Conservation (phyloP, 1,284 basidiomycete species). For the Stygiomarasmius scandens region DNA sequence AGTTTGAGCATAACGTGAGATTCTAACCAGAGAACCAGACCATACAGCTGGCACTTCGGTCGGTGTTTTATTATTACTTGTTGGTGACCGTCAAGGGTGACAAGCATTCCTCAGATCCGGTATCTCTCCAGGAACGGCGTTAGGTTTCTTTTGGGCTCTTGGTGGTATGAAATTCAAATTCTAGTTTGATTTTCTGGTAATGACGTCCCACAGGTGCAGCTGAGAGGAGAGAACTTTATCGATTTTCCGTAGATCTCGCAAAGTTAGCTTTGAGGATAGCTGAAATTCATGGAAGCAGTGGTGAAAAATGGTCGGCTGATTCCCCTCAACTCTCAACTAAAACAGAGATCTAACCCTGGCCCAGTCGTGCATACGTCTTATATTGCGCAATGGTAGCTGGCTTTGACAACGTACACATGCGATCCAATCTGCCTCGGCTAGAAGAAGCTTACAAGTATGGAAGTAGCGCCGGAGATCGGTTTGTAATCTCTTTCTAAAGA, state of each 20-base stretch:
- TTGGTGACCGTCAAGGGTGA: background rate
- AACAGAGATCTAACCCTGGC: background rate
- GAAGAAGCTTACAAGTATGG: slow-evolving; percentile 68
- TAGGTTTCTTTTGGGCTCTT: slow-evolving; percentile 74
- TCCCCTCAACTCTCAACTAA: slow-evolving; percentile 13
- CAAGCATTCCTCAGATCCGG: slow-evolving; percentile 47
- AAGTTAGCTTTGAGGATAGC: slow-evolving; percentile 66
- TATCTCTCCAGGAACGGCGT: slow-evolving; percentile 64
- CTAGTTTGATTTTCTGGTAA: slow-evolving; percentile 9
- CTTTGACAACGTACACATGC: slow-evolving; percentile 66
- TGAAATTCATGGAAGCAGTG: slow-evolving; percentile 60
- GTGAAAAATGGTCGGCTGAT: slow-evolving; percentile 60
- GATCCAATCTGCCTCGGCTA: slow-evolving; percentile 60
- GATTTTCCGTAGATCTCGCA: slow-evolving; percentile 68
- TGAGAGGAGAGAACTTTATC: slow-evolving; percentile 60
- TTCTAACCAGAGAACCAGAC: slow-evolving; percentile 42
- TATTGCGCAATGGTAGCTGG: slow-evolving; percentile 67
- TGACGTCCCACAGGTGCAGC: slow-evolving; percentile 46
- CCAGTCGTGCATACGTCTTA: slow-evolving; percentile 61
- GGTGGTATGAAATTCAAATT: slow-evolving; percentile 42
- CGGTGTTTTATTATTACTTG: slow-evolving; percentile 16
- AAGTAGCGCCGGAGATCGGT: slow-evolving; percentile 69
- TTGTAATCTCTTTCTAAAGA: slow-evolving; percentile 13
- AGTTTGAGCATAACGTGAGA: background rate
- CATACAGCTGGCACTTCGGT: slow-evolving; percentile 66